Evolutionary conservation across 1,284 basidiomycete species (phyloP), one percentile per base, ranked within the genome.

Genomic region (Phylloporus sp.): DNA sequence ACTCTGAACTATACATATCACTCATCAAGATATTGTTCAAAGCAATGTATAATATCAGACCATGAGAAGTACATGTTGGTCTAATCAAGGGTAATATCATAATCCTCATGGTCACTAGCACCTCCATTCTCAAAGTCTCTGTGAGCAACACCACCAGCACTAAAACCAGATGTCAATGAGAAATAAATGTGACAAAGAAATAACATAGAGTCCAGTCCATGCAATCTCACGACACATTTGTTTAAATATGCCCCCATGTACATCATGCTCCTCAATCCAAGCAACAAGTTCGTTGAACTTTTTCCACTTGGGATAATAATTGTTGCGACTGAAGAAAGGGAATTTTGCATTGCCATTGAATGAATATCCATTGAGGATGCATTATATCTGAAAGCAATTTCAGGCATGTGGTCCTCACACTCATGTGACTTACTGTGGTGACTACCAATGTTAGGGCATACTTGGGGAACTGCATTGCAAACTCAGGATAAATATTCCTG

Each of bases 221-320:
- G 58, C 39, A 29, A 59, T 59, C 39, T 59, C 39, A 15, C 25
- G 10, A 27, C 58, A 59, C 39, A 59, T 59, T 19, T 59, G 39
- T 43, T 43, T 17, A 29, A 59, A 29, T 19, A 25, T 59, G 10
- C 7, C 5, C 11, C n/a, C 14, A 59, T 59, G 58, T 29, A 59
- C 25, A 5, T 59, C 39, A 59, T 59, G 12, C 14, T 27, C 58
- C n/a, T 59, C 39, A 25, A 59, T 20, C n/a, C 10, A 3, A 29
- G 6, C 6, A 14, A 59, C n/a, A 29, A 59, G 58, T 59, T 43
- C 39, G 27, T 43, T 59, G 27, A 25, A 59, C 3, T 27, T 59
- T 25, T 59, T 25, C 57, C 57, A 59, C n/a, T 59, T 59, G 39
- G n/a, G 23, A 43, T 27, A 39, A 19, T 59, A 59, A 43, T 59